Evolutionary conservation across 176 grass and related monocot genomes (phyloP).

Genomic region (Coix lacrymajobi): DNA sequence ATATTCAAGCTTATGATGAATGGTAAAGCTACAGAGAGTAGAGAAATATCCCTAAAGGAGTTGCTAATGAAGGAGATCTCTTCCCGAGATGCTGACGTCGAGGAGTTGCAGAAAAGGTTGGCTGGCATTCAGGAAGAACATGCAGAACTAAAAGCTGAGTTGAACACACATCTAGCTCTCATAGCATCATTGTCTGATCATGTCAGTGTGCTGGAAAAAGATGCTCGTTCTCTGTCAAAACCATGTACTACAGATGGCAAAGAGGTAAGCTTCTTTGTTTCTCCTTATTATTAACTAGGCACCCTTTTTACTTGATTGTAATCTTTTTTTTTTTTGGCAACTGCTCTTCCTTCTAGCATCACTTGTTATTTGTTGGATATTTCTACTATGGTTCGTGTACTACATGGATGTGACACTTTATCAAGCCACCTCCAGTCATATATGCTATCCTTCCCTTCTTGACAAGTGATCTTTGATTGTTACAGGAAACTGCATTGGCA

Average conservation of each 20-base stretch:
- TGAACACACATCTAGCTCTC: slow-evolving; percentile 43
- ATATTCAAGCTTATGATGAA: slow-evolving; percentile 46
- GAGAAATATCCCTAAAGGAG: slow-evolving; percentile 36
- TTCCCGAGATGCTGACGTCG: slow-evolving; percentile 38
- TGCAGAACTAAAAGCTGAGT: slow-evolving; percentile 39
- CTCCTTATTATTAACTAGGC: not conserved
- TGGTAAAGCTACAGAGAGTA: slow-evolving; percentile 45
- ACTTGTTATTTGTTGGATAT: not conserved
- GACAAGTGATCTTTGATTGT: not conserved
- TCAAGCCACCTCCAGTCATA: not conserved
- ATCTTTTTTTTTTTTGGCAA: not conserved
- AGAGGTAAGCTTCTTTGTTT: slow-evolving; percentile 24
- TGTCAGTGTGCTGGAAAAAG: slow-evolving; percentile 52
- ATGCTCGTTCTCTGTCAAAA: slow-evolving; percentile 43
- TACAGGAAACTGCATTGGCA: slow-evolving; percentile 29
- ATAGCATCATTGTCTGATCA: slow-evolving; percentile 49
- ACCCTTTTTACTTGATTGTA: not conserved
- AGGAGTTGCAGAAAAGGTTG: slow-evolving; percentile 45
- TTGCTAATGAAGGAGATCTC: slow-evolving; percentile 44
- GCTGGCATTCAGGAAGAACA: slow-evolving; percentile 52
- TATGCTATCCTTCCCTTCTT: not conserved
- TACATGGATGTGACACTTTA: not conserved
- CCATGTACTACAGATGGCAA: slow-evolving; percentile 28
- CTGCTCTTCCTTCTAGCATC: not conserved
- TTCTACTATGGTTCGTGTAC: not conserved